Base-by-base conservation (phyloP, 1,284 basidiomycete species). In the Ustilago trichophora region DNA sequence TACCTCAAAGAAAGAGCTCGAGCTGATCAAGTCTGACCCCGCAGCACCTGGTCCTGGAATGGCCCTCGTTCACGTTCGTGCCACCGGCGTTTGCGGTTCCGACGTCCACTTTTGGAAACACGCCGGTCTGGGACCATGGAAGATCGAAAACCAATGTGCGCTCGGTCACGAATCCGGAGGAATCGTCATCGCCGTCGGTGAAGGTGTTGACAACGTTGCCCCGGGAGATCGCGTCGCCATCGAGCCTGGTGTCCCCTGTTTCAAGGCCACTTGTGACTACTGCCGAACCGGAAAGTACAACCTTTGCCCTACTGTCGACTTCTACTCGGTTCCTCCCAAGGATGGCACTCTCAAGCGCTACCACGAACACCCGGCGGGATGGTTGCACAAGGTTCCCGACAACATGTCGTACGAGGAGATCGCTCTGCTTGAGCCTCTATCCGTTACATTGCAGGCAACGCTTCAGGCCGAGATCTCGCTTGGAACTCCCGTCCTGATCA, bases 101-200 rank as follows among this genome's bases (percentile, higher is more conserved):
- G 84, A 85, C 65, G 84, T 85, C 2, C 85, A 85, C 70, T 85
- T 85, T 69, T 85, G 84, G 84, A 83, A 85, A 75, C 85, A 85
- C 64, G 85, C 65, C 32, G 74, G 70, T 26, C 60, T 74, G 4
- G 76, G 67, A 3, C 74, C 73, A 6, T 70, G 73, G 75, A 76
- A 73, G 64, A 77, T 80, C 41, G 68, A 65, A 15, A 38, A 72
- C 29, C 68, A 73, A 53, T 73, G 70, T 21, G 76, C 75, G 9
- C 64, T 76, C 16, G 77, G 77, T 22, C 77, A 80, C 66, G 77
- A 80, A 50, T 75, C 72, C 6, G 77, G 76, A 24, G 77, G 77
- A 4, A 65, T 74, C 40, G 77, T 80, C 22, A 49, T 80, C 18
- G 76, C 68, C 7, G 65, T 80, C 27, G 77, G 77, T 26, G 72